phyloP scores from a whole-genome alignment of 192 early-diverging fungal genomes.

The Entomortierella parvispora region DNA sequence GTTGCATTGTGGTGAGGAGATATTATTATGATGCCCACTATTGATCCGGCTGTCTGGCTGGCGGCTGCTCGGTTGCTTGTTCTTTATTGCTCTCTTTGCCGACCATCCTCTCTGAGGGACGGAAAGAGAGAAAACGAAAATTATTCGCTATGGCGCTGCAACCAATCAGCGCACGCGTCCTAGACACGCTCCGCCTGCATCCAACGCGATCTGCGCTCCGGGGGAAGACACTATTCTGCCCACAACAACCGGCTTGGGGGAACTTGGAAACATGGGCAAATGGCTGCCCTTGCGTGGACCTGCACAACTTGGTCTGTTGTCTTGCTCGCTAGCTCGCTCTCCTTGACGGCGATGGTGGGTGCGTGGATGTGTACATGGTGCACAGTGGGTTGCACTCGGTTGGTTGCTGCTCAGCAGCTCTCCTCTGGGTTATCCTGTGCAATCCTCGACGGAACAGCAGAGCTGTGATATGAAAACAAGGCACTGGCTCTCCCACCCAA shows the following conservation, averaged over 20 bases:
- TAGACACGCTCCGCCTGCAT: background rate
- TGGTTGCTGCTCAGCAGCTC: too few species aligned
- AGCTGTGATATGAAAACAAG: too few species aligned
- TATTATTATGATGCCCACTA: too few species aligned
- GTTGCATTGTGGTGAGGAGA: too few species aligned
- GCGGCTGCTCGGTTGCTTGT: background rate
- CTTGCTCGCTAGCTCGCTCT: background rate
- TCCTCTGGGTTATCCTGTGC: too few species aligned
- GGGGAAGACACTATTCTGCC: background rate
- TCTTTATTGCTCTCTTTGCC: background rate
- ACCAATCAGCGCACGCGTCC: background rate
- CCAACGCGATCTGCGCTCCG: background rate
- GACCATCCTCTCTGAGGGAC: background rate
- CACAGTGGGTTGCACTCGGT: too few species aligned
- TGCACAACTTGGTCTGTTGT: background rate
- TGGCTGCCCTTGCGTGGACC: background rate
- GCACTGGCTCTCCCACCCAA: too few species aligned
- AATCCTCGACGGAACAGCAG: too few species aligned
- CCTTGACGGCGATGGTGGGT: too few species aligned
- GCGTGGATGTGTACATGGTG: too few species aligned
- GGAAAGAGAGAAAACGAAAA: background rate
- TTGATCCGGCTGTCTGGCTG: too few species aligned
- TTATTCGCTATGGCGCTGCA: background rate
- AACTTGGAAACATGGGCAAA: conserved; percentile 1
- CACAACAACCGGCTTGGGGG: background rate